phyloP scores from a whole-genome alignment of 257 asterid genomes.

The Haberlea rhodopensis region DNA sequence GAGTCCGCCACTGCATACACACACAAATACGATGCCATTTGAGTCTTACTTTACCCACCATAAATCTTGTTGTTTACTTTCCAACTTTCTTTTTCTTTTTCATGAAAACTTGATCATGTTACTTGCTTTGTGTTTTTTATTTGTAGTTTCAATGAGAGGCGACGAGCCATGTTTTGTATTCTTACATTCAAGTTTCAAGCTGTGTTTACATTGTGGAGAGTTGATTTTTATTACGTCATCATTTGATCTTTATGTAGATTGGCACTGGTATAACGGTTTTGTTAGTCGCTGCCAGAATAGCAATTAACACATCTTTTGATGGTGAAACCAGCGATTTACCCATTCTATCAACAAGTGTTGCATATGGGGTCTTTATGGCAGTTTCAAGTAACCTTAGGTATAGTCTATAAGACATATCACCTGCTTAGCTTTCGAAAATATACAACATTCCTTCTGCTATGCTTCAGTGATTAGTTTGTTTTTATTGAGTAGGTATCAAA shows the following conservation, averaged over 20 bases:
- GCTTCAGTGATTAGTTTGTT: neutral
- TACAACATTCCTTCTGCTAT: neutral
- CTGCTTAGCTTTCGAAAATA: neutral
- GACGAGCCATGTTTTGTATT: no score
- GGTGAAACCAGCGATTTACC: conserved; percentile 89
- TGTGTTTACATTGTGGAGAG: neutral
- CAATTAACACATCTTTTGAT: conserved; percentile 67
- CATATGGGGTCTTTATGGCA: conserved; percentile 86
- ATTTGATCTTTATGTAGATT: conserved; percentile 40
- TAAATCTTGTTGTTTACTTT: no score
- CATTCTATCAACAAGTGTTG: conserved; percentile 65
- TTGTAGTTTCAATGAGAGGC: no score
- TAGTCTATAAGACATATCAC: neutral
- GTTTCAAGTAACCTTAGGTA: conserved; percentile 95
- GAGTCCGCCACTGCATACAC: no score
- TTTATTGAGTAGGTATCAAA: conserved; percentile 61
- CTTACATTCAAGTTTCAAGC: no score
- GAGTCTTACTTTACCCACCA: no score
- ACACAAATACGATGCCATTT: neutral
- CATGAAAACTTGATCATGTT: no score
- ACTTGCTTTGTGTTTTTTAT: no score
- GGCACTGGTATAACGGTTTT: conserved; percentile 82
- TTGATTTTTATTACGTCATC: neutral
- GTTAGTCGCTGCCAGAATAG: conserved; percentile 62
- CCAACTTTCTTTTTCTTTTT: no score